Evolutionary conservation across 495 filamentous ascomycete genomes (phyloP), one percentile per base, ranked within the genome.

Genomic region (Podospora sp.): DNA sequence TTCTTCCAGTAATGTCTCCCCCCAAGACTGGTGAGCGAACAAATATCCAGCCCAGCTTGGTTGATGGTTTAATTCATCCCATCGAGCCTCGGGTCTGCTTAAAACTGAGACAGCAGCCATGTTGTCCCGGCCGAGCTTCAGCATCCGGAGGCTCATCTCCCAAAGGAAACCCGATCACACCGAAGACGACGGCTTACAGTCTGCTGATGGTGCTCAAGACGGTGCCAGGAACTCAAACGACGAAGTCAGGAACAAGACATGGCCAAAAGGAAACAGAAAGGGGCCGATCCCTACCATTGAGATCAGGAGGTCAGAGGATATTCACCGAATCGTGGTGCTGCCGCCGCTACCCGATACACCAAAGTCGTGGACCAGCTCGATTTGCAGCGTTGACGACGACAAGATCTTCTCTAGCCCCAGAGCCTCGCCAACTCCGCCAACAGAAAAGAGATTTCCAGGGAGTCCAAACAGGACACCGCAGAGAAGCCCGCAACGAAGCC

Each of bases 311-410:
- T 74, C 78, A 67, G 79, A 80, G 62, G 79, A 77, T 59, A 73
- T 82, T 56, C 78, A 82, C 68, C 72, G 73, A 27, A 77, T 79
- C 27, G 66, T 74, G 22, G 65, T 73, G 50, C 66, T 83, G 60
- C 81, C 81, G 50, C 77, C 81, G 14, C 65, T 82, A 16, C 80
- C 80, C 52, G 78, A 81, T 50, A 82, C 79, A 20, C 79, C 80
- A 21, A 75, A 78, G 65, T 82, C 83, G 21, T 85, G 81, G 21
- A 73, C 74, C 22, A 81, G 78, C 63, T 86, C 82, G 73, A 80
- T 83, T 70, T 78, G 74, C 75, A 82, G 76, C 56, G 80, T 68
- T 62, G 78, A 84, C 62, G 66, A 74, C 63, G 71, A 63, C 46
- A 62, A 62, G 18, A 65, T 33, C 51, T 64, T 70, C 35, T 63